Percentiles rank a stretch among this genome's conserved stretches.
Conservation (phyloP, 2,329 filamentous ascomycete genomes). For the Talaromyces sp. region DNA sequence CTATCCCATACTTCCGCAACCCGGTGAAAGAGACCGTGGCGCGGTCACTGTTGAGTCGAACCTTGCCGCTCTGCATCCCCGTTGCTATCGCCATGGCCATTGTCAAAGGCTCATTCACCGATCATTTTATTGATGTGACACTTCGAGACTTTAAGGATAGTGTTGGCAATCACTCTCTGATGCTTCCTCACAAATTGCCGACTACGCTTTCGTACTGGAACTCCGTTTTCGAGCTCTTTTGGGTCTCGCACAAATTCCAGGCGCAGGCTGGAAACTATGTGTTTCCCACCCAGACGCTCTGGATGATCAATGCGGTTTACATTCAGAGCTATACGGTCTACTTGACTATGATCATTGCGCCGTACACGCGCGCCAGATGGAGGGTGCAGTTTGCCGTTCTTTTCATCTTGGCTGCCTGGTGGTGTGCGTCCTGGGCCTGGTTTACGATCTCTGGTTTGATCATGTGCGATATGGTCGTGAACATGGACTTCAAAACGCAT, state of each 20-base stretch:
- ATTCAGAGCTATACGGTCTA: slow-evolving; percentile 44
- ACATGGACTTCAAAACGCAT: slow-evolving; percentile 33
- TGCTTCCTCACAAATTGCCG: slow-evolving; percentile 26
- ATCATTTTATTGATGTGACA: slow-evolving; percentile 26
- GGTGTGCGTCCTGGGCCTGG: slow-evolving; percentile 38
- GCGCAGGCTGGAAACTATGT: slow-evolving; percentile 36
- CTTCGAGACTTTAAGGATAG: slow-evolving; percentile 11
- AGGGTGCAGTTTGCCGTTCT: slow-evolving; percentile 30
- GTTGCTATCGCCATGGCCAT: slow-evolving; percentile 36
- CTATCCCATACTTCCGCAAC: slow-evolving; percentile 36
- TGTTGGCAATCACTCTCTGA: slow-evolving; percentile 31
- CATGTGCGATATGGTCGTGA: slow-evolving; percentile 36
- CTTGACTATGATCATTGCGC: slow-evolving; percentile 44
- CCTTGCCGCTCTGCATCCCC: slow-evolving; percentile 38
- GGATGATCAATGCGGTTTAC: slow-evolving; percentile 41
- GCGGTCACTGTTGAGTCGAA: slow-evolving; percentile 37
- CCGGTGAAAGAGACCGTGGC: slow-evolving; percentile 29
- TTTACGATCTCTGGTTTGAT: slow-evolving; percentile 38
- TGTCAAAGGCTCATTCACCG: slow-evolving; percentile 18
- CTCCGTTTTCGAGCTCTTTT: slow-evolving; percentile 43
- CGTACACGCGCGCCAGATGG: slow-evolving; percentile 29
- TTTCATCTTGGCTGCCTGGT: slow-evolving; percentile 41
- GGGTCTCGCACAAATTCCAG: slow-evolving; percentile 34
- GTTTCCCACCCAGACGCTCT: slow-evolving; percentile 43
- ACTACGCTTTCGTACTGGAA: slow-evolving; percentile 41